phyloP scores from a whole-genome alignment of 768 basidiomycete genomes.

The Russula sp. region DNA sequence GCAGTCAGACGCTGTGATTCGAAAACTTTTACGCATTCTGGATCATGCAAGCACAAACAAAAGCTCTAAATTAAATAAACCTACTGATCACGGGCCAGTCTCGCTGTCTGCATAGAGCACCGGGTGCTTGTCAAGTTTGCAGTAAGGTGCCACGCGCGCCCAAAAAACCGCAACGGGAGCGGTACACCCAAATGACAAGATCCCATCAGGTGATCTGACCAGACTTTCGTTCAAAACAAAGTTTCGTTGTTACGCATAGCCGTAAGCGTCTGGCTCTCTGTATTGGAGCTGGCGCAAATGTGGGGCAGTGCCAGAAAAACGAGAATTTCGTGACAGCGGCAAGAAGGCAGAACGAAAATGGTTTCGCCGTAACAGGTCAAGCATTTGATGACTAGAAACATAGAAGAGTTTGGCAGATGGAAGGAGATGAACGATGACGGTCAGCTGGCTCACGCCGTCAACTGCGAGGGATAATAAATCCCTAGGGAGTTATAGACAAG shows the following conservation, averaged over 20 bases:
- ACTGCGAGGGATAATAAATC: background rate
- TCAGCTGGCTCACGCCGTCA: slow-evolving; percentile 4
- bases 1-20: background rate
- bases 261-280: background rate
- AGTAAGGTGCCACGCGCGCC: background rate
- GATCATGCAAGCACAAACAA: background rate
- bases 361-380: background rate
- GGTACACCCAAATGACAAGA: background rate
- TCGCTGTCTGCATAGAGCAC: background rate
- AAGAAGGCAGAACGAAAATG: background rate
- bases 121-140: background rate
- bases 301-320: background rate
- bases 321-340: background rate
- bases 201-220: slow-evolving; percentile 7
- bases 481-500: background rate
- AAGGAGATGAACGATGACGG: background rate
- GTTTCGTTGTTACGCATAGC: slow-evolving; percentile 15
- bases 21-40: background rate
- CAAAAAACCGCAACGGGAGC: slow-evolving; percentile 1
- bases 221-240: slow-evolving; percentile 8
- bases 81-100: background rate
- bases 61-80: background rate
- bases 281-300: background rate
- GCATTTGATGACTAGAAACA: background rate
- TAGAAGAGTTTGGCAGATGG: background rate